Conservation (phyloP, 768 basidiomycete species). For the Tylopilus cervinicoccineus region DNA sequence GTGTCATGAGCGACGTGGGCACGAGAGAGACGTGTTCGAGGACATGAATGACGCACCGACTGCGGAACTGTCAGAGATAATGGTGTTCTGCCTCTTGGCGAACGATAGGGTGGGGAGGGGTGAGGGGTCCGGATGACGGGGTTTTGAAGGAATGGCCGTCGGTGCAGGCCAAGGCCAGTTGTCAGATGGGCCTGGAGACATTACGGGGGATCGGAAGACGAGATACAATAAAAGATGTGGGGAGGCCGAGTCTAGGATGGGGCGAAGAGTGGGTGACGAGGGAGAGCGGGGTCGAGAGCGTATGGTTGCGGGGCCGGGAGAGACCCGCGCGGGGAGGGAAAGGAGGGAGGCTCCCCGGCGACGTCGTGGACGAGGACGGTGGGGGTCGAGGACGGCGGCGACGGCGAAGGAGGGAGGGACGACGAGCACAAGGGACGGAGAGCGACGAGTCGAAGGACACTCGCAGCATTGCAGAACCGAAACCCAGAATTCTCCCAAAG, state of each 20-base stretch:
- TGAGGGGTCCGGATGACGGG: constrained; percentile 30
- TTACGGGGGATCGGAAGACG: constrained; percentile 26
- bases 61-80: constrained; percentile 22
- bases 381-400: constrained; percentile 16
- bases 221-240: constrained; percentile 20
- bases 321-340: constrained; percentile 32
- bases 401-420: constrained; percentile 23
- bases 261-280: constrained; percentile 22
- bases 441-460: constrained; percentile 30
- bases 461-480: constrained; percentile 33
- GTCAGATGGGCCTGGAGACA: constrained; percentile 34
- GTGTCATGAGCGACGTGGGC: constrained; percentile 6
- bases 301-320: constrained; percentile 18
- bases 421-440: constrained; percentile 29
- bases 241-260: constrained; percentile 17
- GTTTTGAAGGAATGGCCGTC: constrained; percentile 34
- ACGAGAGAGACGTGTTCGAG: constrained; percentile 6
- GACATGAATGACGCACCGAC: constrained; percentile 25
- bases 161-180: constrained; percentile 43
- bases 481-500: constrained; percentile 34
- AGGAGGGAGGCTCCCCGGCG: constrained; percentile 16
- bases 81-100: constrained; percentile 21
- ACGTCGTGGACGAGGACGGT: constrained; percentile 24
- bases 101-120: constrained; percentile 10
- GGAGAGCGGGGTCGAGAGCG: constrained; percentile 18